Evolutionary conservation across 2,329 filamentous ascomycete species (phyloP).

Genomic region (Metarhizium sp.): DNA sequence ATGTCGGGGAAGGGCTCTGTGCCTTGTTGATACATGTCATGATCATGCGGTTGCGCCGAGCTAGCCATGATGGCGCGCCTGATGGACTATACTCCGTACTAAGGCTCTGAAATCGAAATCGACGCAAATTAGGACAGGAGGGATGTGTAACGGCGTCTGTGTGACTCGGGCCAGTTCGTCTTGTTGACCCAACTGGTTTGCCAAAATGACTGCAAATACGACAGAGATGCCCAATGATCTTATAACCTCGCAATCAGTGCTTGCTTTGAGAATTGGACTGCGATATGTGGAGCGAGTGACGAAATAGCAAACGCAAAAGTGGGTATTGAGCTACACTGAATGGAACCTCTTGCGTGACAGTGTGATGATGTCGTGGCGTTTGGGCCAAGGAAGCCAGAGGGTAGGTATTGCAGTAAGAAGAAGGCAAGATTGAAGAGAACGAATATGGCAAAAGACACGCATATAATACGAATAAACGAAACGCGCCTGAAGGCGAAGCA

Average conservation of each 20-base stretch:
- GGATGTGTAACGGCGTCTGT: not conserved
- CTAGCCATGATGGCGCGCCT: constrained; percentile 4
- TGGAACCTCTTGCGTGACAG: too few relatives aligned
- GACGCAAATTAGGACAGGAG: not conserved
- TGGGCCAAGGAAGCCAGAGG: not conserved
- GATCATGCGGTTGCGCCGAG: not conserved
- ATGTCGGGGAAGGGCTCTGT: constrained; percentile 4
- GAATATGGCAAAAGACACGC: not conserved
- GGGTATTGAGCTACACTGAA: not conserved
- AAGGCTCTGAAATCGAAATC: not conserved
- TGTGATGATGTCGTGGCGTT: not conserved
- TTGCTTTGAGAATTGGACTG: too few relatives aligned
- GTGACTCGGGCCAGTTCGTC: not conserved
- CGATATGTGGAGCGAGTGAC: too few relatives aligned
- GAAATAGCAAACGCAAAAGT: not conserved
- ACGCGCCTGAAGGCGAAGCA: not conserved
- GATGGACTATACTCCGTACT: not conserved
- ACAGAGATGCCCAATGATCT: too few relatives aligned
- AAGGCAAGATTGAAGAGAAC: not conserved
- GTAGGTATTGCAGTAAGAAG: not conserved
- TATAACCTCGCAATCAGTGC: too few relatives aligned
- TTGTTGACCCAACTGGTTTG: too few relatives aligned
- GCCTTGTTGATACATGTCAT: not conserved
- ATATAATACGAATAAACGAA: not conserved
- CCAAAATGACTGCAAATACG: too few relatives aligned